Percentiles rank a stretch among this genome's conserved stretches.
These are phyloP conservation scores for Beauveria bassiana DNA, from an alignment of 2,329 filamentous ascomycete species.

Conservation along the genomic window DNA sequence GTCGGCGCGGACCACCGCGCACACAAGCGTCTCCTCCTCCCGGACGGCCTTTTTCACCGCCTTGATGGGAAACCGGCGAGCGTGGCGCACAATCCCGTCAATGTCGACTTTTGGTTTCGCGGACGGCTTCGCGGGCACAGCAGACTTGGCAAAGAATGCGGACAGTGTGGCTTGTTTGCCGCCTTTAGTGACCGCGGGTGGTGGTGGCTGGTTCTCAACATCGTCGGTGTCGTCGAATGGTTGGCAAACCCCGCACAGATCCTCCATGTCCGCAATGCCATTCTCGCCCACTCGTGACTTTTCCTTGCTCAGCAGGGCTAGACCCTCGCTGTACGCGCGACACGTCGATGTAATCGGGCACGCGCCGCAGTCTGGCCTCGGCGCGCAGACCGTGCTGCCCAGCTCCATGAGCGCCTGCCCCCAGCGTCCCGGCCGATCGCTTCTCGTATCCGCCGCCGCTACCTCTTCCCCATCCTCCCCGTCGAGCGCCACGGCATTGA, in stretches of 20 bases:
- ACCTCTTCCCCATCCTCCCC: conserved; percentile 12
- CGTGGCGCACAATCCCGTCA: conserved; percentile 34
- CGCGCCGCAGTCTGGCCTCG: conserved; percentile 46
- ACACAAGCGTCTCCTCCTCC: conserved; percentile 45
- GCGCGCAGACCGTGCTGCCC: conserved; percentile 54
- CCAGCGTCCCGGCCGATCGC: conserved; percentile 50
- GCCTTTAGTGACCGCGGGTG: conserved; percentile 10
- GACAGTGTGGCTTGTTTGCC: conserved; percentile 26
- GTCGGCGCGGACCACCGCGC: conserved; percentile 38
- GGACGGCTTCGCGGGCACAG: not conserved
- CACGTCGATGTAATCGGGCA: conserved; percentile 47
- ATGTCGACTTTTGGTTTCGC: conserved; percentile 19
- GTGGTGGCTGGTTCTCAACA: conserved; percentile 1
- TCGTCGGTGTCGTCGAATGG: conserved; percentile 23
- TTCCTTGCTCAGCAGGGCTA: conserved; percentile 22
- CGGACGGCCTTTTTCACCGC: conserved; percentile 43
- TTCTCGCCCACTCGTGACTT: not conserved
- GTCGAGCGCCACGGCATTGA: conserved; percentile 38
- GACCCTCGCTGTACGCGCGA: conserved; percentile 42
- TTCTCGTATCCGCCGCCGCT: conserved; percentile 24
- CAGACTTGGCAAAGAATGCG: conserved; percentile 25
- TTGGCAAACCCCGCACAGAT: conserved; percentile 41
- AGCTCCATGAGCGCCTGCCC: conserved; percentile 60
- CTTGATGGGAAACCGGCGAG: conserved; percentile 44
- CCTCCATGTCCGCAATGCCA: conserved; percentile 38